Evolutionary conservation across 78 protist species (phyloP).

Genomic region (Isochrysis galbana): DNA sequence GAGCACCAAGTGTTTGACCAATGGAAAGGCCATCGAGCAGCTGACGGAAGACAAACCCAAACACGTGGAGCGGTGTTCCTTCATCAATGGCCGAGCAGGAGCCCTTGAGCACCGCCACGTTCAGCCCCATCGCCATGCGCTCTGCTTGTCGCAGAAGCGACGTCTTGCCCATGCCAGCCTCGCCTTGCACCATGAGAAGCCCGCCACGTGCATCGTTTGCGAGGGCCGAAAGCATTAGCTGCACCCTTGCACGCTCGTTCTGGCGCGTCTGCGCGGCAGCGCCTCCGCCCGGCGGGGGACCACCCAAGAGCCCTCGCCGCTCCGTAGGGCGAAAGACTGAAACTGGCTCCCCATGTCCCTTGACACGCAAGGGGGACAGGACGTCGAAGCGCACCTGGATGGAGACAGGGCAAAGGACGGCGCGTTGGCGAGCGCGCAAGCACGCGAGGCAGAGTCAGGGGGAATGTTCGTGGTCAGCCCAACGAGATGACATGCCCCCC

Average conservation of each 20-base stretch:
- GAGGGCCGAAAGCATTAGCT: background rate
- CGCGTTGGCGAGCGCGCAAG: too few relatives aligned
- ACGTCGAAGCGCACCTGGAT: background rate
- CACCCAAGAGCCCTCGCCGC: too few relatives aligned
- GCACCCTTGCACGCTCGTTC: background rate
- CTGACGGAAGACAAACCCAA: background rate
- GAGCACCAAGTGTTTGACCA: background rate
- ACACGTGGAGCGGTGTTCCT: background rate
- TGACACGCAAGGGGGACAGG: background rate
- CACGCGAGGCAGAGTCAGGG: too few relatives aligned
- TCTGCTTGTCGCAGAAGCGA: background rate
- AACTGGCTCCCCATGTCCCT: background rate
- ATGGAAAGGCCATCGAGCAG: background rate
- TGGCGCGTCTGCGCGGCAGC: background rate
- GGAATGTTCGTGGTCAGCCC: too few relatives aligned
- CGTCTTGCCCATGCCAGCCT: background rate
- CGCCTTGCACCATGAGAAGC: background rate
- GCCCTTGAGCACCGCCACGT: background rate
- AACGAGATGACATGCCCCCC: too few relatives aligned
- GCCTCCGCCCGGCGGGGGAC: background rate
- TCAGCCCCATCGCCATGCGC: background rate
- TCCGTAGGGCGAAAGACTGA: background rate
- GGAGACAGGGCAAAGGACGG: too few relatives aligned
- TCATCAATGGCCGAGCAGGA: background rate
- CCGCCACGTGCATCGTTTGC: background rate